These are phyloP conservation scores for Aphanomyces astaci DNA, from an alignment of 352 stramenopile genomes.

Conservation along the genomic window DNA sequence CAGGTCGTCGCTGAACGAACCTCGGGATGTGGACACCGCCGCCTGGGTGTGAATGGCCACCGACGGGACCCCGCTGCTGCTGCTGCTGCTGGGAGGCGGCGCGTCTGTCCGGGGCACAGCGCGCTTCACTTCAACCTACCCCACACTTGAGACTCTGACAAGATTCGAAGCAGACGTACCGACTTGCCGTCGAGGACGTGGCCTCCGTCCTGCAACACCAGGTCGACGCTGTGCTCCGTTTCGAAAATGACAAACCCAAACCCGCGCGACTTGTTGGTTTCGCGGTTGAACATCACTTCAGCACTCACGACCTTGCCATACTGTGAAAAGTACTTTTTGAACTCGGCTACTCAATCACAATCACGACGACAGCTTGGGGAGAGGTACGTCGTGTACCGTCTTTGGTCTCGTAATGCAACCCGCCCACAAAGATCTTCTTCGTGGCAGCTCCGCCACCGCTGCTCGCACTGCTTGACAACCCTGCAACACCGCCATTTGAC, in stretches of 20 bases:
- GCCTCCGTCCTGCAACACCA: constrained; percentile 78
- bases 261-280: constrained; percentile 90
- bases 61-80: too few species aligned
- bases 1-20: constrained; percentile 70
- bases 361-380: not conserved
- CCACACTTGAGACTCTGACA: not conserved
- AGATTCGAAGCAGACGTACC: constrained; percentile 25
- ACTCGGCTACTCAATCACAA: constrained; percentile 60
- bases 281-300: constrained; percentile 93
- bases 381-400: constrained; percentile 53
- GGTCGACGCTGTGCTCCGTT: constrained; percentile 73
- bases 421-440: constrained; percentile 90
- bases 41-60: too few species aligned
- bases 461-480: constrained; percentile 6
- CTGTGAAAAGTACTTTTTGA: constrained; percentile 89
- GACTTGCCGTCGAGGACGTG: constrained; percentile 90
- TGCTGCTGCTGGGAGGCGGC: too few species aligned
- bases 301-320: constrained; percentile 89
- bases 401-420: constrained; percentile 90
- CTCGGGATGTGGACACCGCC: constrained; percentile 63
- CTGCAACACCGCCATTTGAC: constrained; percentile 41
- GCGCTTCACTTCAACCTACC: constrained; percentile 73
- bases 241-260: constrained; percentile 94
- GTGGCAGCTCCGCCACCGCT: constrained; percentile 38
- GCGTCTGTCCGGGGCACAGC: constrained; percentile 78